Evolutionary conservation across 179 eudicot species (phyloP), one percentile per base, ranked within the genome.

Genomic region (Dionaea muscipula): DNA sequence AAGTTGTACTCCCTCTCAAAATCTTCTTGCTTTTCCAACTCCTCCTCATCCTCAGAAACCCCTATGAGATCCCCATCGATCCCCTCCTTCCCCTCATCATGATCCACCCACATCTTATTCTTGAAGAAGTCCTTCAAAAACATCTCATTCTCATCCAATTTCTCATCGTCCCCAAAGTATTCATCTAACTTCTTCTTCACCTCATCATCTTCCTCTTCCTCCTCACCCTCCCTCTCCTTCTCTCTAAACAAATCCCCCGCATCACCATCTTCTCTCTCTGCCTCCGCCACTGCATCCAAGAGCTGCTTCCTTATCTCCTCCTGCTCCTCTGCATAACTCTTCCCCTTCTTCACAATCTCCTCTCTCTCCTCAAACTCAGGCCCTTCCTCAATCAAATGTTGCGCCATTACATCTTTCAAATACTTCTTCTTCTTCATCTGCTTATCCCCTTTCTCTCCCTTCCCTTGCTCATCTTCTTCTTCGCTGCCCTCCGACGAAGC

Each of bases 1-100:
- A 87, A 93, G 48, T 88, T 84, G 50, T 13, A 87, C 43, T 61
- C 83, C 57, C 81, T 82, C 73, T 93, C 99, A 40, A 78, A 88
- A 47, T 82, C 86, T 67, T 88, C 95, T 59, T 87, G 96, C 66
- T 63, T 78, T 68, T 75, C 85, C 27, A 93, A 55, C 66, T 58
- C 93, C 31, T 78, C 85, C 57, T 93, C 96, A 26, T 93, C 99
- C 26, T 84, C 96, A 0, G 77, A 84, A 37, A 81, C 44, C 53
- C 7, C 85, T 6, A 65, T 27, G 6, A 52, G 57, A 2, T 70
- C 82, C 23, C 63, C 84, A 26, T 50, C 68, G 33, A 14, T 53
- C 18, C 24, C 67, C 14, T 40, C 31, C 15, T 43, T 59, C 19
- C 67, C 75, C 62, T 68, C 52, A 7, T 63, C 76, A 51, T 70